Evolutionary conservation across 208 protist species (phyloP), one percentile per base, ranked within the genome.

Genomic region (Novymonas esmeraldas): DNA sequence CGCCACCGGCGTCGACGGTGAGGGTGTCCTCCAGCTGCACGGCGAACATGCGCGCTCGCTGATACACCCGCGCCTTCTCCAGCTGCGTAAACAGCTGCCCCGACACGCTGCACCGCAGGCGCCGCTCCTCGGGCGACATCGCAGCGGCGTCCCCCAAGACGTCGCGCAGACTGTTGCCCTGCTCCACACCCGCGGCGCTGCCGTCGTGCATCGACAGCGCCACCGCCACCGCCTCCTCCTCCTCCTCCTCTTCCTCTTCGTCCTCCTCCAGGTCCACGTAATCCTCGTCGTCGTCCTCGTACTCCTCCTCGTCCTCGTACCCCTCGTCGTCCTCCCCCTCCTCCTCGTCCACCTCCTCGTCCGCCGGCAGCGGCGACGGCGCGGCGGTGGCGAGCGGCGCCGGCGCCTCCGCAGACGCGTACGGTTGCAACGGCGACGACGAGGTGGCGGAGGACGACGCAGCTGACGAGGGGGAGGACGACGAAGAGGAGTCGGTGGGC

Each of bases 51-150:
- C 83, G 76, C 16, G 83, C 69, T 39, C 89, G 81, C 59, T 81
- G 70, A 68, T 92, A 96, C 44, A 95, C 79, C 3, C 79, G 73
- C 7, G 78, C 72, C 42, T 64, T 73, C 52, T 88, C 76, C 42
- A 86, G 83, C 72, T 94, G 89, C 3, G 45, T 39, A 59, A 95
- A 96, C 1, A 96, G 73, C 56, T 94, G 89, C 11, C 82, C 84
- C 0, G 85, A 76, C 4, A 79, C 70, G 57, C 59, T 81, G 63
- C 52, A 66, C 6, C 64, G 78, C 49, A 55, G 55, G 2, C 52
- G 62, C 4, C 70, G 61, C 42, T 63, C 62, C 33, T 41, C 56
- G 1, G 41, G 49, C 2, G 56, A 42, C 3, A 68, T 34, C 6
- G 50, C 18, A 4, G 62, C 46, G 34, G 28, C 26, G 45, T 65